Evolutionary conservation across 1,139 yeast species (phyloP), one percentile per base, ranked within the genome.

Genomic region (Meyerozyma carpophila): DNA sequence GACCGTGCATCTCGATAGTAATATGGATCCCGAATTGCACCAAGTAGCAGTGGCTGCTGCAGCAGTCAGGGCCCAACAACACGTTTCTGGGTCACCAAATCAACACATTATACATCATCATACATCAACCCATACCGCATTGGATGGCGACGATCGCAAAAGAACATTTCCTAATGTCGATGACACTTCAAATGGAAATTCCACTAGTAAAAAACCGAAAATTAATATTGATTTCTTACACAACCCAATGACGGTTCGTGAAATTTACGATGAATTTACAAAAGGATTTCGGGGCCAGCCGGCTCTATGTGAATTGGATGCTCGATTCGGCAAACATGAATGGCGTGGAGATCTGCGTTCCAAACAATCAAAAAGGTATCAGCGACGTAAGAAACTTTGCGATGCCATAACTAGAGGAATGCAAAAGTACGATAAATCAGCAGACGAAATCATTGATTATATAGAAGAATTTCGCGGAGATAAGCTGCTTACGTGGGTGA

Each of bases 311-410:
- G 75, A 70, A 37, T 62, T 72, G 64, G 78, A 73, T 50, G 65
- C 63, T 31, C 63, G 70, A 44, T 71, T 64, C 50, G 78, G 78
- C 16, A 72, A 72, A 49, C 66, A 66, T 48, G 68, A 68, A 44
- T 73, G 78, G 78, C 57, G 78, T 46, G 78, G 78, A 21, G 76
- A 72, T 53, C 67, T 73, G 9, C 52, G 77, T 37, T 68, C 75
- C n/a, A 73, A 73, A 51, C 77, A 72, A 45, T 64, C 70, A 36
- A 73, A 73, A 53, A 55, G 78, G 47, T 73, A 55, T 54, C 78
- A 73, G 53, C 57, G 78, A 50, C 57, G 78, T 38, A 72, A 71
- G 51, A 66, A 73, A 53, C 56, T 73, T 39, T 70, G 75, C 47
- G 77, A 73, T 49, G 75, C 77, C 26, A 69, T 73, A 36, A 68